A percentile compares a stretch with the other conserved stretches of the same genome.
Evolutionary conservation across 2,329 filamentous ascomycete genomes (phyloP).

Genomic region (Myrmaecium sp.): DNA sequence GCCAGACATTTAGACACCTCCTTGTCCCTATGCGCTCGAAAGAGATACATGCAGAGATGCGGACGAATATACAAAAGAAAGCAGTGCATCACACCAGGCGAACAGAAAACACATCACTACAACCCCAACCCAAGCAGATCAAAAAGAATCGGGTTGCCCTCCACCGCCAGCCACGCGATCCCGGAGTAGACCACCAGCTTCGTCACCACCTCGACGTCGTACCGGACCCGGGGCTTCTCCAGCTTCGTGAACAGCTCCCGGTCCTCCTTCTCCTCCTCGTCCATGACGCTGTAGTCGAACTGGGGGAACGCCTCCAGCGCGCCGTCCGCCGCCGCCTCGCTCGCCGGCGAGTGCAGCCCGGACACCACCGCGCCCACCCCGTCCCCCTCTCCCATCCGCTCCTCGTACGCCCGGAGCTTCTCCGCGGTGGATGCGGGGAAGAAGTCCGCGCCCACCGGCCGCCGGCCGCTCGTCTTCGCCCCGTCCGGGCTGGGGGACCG

Average conservation of each 20-base stretch:
- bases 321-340: conserved; percentile 10
- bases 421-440: conserved; percentile 29
- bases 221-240: conserved; percentile 74
- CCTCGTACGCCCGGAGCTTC: conserved; percentile 46
- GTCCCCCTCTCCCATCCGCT: conserved; percentile 63
- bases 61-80: too few relatives aligned
- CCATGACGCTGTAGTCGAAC: conserved; percentile 12
- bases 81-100: too few relatives aligned
- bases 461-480: conserved; percentile 7
- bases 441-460: conserved; percentile 25
- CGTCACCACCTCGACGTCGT: conserved; percentile 97
- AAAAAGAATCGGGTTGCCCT: conserved; percentile 57
- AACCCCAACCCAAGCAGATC: conserved; percentile 40
- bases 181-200: conserved; percentile 89
- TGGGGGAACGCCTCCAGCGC: conserved; percentile 7
- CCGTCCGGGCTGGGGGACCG: neutral
- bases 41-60: too few relatives aligned
- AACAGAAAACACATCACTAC: conserved; percentile 8
- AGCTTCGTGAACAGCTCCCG: conserved; percentile 67
- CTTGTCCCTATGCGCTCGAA: too few relatives aligned
- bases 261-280: conserved; percentile 21
- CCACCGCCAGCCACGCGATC: conserved; percentile 68
- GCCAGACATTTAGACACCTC: too few relatives aligned
- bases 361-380: conserved; percentile 38
- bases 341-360: conserved; percentile 10